Base-by-base conservation (phyloP, 306 rosid genomes). In the Prinsepia uniflora region DNA sequence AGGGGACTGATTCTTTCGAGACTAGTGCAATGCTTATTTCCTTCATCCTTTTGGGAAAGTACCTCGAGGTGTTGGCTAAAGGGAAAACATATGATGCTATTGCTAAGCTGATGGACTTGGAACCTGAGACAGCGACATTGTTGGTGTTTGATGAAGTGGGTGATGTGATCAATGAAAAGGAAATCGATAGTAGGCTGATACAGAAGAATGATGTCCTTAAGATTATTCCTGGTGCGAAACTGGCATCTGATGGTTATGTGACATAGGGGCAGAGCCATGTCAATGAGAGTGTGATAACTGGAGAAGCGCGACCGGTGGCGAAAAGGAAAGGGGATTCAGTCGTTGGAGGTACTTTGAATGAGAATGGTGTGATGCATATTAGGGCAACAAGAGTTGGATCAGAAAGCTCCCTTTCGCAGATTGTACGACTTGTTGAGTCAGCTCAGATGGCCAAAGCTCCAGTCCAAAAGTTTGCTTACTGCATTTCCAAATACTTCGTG, bases 371-470 rank as follows among this genome's bases (percentile, higher is more conserved):
- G 36, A 39, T 86, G 86, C 89, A 88, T 53, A 82, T 86, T 7
- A 82, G 73, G 81, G 95, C 86, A 12, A 82, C 95, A n/a, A 62
- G 83, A 56, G 85, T 88, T 72, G 95, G 95, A 67, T 88, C 91
- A 20, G 95, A 86, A 63, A 88, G 82, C 77, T 88, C 95, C 0
- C 88, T 88, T 13, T 82, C 86, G 0, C 95, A 86, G 77, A 86
- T 88, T 75, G 95, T 88, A 48, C 70, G 86, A 30, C 95, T 88
- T 60, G 95, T 88, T 55, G 89, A 88, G 69, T 86, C 95, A 15
- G 95, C 95, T 10, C 95, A 88, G 54, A 82, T 88, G 95, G 91
- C 91, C 14, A 88, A 88, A 69, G 95, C 95, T 74, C 95, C 91
- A 4, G 91, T 80, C 0, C 95, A 86, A 72, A 86, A 88, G 73